These are phyloP conservation scores for Lentinula edodes DNA, from an alignment of 768 basidiomycete genomes.

Conservation along the genomic window DNA sequence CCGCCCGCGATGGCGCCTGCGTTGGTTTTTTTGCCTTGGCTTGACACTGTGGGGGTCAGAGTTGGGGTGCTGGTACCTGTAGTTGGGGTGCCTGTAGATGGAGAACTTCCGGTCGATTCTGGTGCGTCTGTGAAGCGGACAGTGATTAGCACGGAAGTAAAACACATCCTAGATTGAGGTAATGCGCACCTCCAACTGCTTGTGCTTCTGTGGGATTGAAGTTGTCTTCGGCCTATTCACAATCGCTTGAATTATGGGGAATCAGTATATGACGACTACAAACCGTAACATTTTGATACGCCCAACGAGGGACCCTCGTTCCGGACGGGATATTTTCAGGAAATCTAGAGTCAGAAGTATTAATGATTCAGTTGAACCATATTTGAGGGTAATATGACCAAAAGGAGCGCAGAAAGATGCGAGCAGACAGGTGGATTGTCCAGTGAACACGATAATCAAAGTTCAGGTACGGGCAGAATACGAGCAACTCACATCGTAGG, in stretches of 20 bases:
- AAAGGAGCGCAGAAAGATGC: background rate
- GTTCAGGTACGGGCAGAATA: background rate
- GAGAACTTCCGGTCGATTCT: slow-evolving; percentile 9
- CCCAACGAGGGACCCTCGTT: background rate
- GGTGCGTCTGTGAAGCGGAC: slow-evolving; percentile 6
- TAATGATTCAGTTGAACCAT: background rate
- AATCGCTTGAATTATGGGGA: background rate
- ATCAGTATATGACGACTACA: background rate
- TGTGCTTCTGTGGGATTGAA: background rate
- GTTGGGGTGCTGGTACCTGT: background rate
- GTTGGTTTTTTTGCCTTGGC: slow-evolving; percentile 9
- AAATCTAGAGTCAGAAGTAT: background rate
- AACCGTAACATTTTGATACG: slow-evolving; percentile 1
- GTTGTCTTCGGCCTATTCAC: background rate
- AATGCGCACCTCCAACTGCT: background rate
- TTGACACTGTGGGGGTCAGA: background rate
- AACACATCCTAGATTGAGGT: background rate
- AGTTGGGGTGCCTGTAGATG: background rate
- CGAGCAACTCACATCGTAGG: background rate
- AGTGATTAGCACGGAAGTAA: background rate
- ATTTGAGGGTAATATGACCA: background rate
- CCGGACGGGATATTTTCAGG: background rate
- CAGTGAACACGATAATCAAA: background rate
- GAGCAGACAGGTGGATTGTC: background rate
- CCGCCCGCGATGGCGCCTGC: slow-evolving; percentile 21